Evolutionary conservation across 2,329 filamentous ascomycete species (phyloP).

Genomic region (Penicillium sp.): DNA sequence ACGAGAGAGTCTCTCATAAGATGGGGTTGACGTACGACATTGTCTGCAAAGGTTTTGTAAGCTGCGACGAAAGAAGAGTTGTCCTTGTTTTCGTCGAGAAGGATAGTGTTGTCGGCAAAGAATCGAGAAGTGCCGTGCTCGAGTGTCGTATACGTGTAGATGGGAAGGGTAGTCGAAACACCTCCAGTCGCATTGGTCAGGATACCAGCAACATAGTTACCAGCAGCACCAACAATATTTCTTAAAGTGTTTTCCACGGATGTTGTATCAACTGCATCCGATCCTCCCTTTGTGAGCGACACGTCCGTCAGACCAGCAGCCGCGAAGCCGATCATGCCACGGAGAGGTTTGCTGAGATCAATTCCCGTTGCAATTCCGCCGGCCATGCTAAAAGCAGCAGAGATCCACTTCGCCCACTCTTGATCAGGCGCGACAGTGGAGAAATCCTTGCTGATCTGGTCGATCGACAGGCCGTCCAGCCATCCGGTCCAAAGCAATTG

Average conservation of each 20-base stretch:
- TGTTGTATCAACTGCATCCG: neutral
- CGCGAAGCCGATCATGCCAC: constrained; percentile 3
- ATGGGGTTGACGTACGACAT: neutral
- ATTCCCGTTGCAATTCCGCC: constrained; percentile 1
- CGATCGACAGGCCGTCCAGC: constrained; percentile 6
- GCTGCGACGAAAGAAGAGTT: neutral
- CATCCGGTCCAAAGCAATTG: constrained; percentile 4
- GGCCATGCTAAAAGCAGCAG: constrained; percentile 4
- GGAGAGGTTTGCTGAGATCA: neutral
- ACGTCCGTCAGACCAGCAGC: constrained; percentile 1
- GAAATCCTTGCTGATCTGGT: constrained; percentile 8
- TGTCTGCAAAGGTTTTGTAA: neutral
- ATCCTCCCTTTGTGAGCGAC: neutral
- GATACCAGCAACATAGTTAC: constrained; percentile 2
- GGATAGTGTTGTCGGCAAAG: neutral
- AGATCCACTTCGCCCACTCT: constrained; percentile 4
- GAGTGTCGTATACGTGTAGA: neutral
- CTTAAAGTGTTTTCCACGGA: constrained; percentile 1
- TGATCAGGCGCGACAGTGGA: neutral
- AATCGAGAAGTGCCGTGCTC: neutral
- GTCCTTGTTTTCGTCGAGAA: neutral
- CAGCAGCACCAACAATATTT: constrained; percentile 2
- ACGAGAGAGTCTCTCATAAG: too few relatives aligned
- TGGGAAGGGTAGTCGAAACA: neutral
- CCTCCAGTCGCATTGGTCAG: constrained; percentile 1